These are phyloP conservation scores for Dichomitus squalens DNA, from an alignment of 1,284 basidiomycete species.

Conservation along the genomic window DNA sequence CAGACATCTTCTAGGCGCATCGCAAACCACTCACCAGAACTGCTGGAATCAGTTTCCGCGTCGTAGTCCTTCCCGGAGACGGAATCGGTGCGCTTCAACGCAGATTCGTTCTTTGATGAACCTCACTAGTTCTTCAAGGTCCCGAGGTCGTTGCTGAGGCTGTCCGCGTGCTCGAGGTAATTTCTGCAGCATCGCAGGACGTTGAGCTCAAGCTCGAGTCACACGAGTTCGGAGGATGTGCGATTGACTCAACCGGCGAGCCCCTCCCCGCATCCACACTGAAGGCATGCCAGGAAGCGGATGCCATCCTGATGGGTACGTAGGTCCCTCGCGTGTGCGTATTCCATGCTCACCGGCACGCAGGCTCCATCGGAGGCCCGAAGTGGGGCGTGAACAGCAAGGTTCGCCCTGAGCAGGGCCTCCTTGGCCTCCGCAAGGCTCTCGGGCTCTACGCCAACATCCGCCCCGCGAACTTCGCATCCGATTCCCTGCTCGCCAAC, in stretches of 20 bases:
- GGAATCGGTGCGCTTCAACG: constrained; percentile 78
- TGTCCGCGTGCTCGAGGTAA: constrained; percentile 78
- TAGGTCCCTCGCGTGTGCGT: background rate
- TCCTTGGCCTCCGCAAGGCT: constrained; percentile 90
- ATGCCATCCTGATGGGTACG: constrained; percentile 91
- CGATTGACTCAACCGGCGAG: constrained; percentile 87
- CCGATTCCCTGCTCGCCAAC: constrained; percentile 84
- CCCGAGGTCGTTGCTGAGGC: constrained; percentile 95
- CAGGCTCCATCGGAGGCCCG: constrained; percentile 95
- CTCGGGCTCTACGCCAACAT: constrained; percentile 98
- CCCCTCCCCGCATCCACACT: constrained; percentile 88
- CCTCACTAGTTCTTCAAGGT: constrained; percentile 49
- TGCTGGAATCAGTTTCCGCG: constrained; percentile 63
- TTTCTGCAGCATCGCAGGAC: constrained; percentile 65
- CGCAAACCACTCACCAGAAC: background rate
- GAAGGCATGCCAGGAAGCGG: constrained; percentile 84
- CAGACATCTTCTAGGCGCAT: background rate
- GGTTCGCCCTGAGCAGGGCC: constrained; percentile 94
- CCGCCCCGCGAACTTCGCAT: constrained; percentile 94
- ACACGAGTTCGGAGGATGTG: constrained; percentile 90
- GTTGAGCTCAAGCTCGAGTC: constrained; percentile 77
- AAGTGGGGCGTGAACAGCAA: constrained; percentile 95
- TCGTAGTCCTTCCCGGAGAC: constrained; percentile 92
- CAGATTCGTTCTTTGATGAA: background rate
- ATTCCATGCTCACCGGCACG: constrained; percentile 3